Evolutionary conservation across 1,139 yeast genomes (phyloP).

Genomic region (Hanseniaspora gamundiae): DNA sequence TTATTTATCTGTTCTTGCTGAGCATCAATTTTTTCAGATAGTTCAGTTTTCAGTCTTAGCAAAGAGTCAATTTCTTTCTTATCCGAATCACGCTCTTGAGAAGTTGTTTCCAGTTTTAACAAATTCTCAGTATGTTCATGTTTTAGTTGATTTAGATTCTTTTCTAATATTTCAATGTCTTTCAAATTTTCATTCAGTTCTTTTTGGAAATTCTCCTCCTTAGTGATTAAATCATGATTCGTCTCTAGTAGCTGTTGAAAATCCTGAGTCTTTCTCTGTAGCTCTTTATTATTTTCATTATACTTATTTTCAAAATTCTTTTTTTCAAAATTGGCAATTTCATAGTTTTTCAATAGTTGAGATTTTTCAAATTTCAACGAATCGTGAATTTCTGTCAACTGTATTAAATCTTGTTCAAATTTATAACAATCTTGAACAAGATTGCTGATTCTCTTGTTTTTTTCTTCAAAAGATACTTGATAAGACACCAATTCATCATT

Average conservation of each 20-base stretch:
- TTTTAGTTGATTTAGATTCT: background rate
- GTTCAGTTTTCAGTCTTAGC: too few species aligned
- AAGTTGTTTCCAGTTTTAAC: background rate
- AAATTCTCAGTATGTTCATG: background rate
- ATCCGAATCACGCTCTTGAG: background rate
- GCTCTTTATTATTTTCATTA: background rate
- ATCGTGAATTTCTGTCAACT: background rate
- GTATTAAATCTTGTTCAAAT: conserved; percentile 31
- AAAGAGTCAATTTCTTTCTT: too few species aligned
- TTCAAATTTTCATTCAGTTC: too few species aligned
- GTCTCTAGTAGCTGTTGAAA: too few species aligned
- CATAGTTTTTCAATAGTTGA: background rate
- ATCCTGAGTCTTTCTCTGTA: conserved; percentile 3
- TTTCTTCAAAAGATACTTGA: conserved; percentile 5
- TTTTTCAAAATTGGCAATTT: conserved; percentile 11
- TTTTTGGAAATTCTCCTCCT: too few species aligned
- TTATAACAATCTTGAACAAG: conserved; percentile 27
- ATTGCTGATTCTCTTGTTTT: conserved; percentile 18
- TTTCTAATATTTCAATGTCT: background rate
- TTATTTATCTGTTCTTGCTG: too few species aligned
- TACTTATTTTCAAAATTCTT: background rate
- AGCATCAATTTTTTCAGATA: too few species aligned
- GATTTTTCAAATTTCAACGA: background rate
- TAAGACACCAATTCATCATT: conserved; percentile 12
- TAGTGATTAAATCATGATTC: too few species aligned